Conservation (phyloP, 2,329 filamentous ascomycete genomes). For the Trichoderma asperellum region DNA sequence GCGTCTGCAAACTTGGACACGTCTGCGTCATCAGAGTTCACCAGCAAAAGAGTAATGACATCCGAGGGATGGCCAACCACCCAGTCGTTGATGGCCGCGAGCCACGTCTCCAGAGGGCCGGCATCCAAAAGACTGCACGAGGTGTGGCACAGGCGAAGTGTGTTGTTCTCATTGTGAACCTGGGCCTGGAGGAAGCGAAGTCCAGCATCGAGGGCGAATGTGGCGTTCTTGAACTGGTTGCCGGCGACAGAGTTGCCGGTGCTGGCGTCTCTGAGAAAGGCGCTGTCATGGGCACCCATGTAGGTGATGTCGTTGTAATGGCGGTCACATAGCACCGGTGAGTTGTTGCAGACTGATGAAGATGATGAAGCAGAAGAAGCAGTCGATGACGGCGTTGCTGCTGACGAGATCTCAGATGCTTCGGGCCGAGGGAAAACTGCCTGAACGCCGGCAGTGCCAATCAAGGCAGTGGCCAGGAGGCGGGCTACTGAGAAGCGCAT, state of each 20-base stretch:
- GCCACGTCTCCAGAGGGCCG: constrained; percentile 66
- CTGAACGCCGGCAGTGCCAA: constrained; percentile 33
- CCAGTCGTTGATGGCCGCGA: constrained; percentile 67
- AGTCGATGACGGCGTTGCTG: constrained; percentile 4
- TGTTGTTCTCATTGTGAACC: constrained; percentile 64
- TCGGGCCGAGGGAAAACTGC: constrained; percentile 35
- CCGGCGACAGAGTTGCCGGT: constrained; percentile 66
- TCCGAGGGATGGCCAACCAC: constrained; percentile 71
- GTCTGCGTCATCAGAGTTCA: constrained; percentile 67
- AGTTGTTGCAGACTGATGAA: constrained; percentile 74
- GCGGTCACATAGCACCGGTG: constrained; percentile 70
- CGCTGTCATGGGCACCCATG: constrained; percentile 75
- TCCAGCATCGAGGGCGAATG: constrained; percentile 69
- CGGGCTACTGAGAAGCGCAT: constrained; percentile 36
- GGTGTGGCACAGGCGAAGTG: constrained; percentile 72
- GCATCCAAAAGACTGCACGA: constrained; percentile 70
- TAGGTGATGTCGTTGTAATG: constrained; percentile 77
- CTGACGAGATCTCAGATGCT: constrained; percentile 24
- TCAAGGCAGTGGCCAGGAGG: constrained; percentile 30
- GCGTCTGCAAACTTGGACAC: constrained; percentile 58
- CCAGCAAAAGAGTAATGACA: constrained; percentile 74
- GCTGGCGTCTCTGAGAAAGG: constrained; percentile 68
- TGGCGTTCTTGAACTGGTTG: constrained; percentile 76
- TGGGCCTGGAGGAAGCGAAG: constrained; percentile 73
- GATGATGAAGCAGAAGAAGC: constrained; percentile 31